A percentile compares a stretch with the other conserved stretches of the same genome.
These are phyloP conservation scores for Leishmania martiniquensis DNA, from an alignment of 208 protist species.

Conservation along the genomic window DNA sequence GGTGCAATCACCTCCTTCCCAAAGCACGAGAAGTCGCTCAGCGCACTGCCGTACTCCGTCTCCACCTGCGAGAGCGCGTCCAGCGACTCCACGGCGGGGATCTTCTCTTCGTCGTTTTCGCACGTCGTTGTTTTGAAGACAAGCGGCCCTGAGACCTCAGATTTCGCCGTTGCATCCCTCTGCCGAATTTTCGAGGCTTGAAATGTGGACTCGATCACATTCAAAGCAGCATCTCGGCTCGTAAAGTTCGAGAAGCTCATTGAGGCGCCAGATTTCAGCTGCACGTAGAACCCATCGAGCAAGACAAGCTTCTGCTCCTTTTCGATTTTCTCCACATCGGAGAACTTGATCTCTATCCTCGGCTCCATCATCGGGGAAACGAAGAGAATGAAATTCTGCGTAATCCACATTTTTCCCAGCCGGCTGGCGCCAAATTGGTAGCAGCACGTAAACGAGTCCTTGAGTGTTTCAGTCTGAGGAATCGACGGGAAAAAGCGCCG, in stretches of 20 bases:
- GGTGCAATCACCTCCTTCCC: constrained; percentile 55
- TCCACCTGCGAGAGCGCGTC: constrained; percentile 55
- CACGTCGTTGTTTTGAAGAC: constrained; percentile 49
- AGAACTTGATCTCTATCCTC: constrained; percentile 44
- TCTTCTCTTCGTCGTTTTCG: constrained; percentile 41
- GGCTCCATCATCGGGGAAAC: constrained; percentile 54
- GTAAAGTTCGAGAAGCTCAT: constrained; percentile 63
- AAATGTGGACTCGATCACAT: constrained; percentile 46
- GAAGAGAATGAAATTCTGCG: constrained; percentile 56
- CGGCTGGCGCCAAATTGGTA: constrained; percentile 54
- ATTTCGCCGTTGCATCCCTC: background rate
- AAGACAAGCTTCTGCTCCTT: constrained; percentile 68
- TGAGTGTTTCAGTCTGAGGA: constrained; percentile 37
- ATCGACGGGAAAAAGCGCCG: constrained; percentile 45
- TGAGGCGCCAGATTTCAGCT: constrained; percentile 30
- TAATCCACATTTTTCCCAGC: constrained; percentile 61
- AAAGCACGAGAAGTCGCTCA: constrained; percentile 59
- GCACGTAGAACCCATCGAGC: constrained; percentile 53
- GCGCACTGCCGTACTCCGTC: constrained; percentile 60
- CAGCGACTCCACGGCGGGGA: constrained; percentile 47
- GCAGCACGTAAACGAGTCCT: constrained; percentile 58
- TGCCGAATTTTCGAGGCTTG: constrained; percentile 15
- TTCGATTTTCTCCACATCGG: constrained; percentile 43
- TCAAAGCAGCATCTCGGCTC: constrained; percentile 52
- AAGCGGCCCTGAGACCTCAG: constrained; percentile 7